These are phyloP conservation scores for Cinnamomum chago DNA, from an alignment of 164 flowering plant species.

Conservation along the genomic window DNA sequence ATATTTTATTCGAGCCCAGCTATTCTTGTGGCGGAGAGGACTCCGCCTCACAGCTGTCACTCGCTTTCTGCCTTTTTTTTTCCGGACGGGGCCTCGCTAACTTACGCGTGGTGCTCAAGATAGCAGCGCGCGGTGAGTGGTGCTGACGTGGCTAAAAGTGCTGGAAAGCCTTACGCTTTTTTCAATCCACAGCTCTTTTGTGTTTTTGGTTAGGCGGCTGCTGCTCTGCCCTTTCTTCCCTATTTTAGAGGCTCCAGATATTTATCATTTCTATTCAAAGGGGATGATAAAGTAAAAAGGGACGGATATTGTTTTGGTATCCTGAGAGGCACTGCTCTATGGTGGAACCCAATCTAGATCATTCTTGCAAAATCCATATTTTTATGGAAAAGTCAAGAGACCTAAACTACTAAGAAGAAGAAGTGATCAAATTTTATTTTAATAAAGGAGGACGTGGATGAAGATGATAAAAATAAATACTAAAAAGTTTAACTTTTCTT, in stretches of 20 bases:
- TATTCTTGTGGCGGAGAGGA: conserved; percentile 11
- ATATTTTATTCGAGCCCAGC: neutral
- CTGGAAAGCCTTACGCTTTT: conserved; percentile 11
- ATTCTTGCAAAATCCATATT: neutral
- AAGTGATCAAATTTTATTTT: neutral
- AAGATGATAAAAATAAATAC: neutral
- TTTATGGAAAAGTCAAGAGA: neutral
- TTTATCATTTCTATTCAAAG: conserved; percentile 5
- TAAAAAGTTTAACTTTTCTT: no score
- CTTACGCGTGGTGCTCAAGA: conserved; percentile 16
- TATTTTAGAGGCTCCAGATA: conserved; percentile 20
- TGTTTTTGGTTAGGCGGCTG: no score
- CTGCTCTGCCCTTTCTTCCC: neutral
- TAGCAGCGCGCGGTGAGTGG: conserved; percentile 11
- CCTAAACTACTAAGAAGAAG: neutral
- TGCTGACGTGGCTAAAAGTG: conserved; percentile 34
- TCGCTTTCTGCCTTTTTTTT: neutral
- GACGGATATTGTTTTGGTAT: neutral
- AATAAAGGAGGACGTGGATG: no score
- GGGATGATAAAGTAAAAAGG: neutral
- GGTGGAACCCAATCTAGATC: neutral
- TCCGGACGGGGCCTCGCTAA: neutral
- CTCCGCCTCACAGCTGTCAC: neutral
- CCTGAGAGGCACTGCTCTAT: neutral
- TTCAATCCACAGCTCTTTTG: conserved; percentile 22